These are phyloP conservation scores for Picea engelmannii DNA, from an alignment of 83 land plant genomes.

Conservation along the genomic window DNA sequence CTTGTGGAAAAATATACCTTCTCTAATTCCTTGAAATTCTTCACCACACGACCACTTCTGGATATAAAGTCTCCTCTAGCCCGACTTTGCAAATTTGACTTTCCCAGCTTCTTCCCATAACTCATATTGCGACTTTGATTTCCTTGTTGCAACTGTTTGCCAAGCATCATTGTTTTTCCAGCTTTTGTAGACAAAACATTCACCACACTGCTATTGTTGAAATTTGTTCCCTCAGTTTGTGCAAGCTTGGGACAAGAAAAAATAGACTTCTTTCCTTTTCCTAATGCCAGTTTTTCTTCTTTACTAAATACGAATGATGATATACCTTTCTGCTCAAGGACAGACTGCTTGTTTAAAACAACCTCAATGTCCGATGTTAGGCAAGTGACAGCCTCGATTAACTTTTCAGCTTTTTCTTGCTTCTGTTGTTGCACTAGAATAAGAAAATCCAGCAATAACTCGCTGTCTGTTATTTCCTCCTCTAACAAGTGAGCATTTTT, in stretches of 20 bases:
- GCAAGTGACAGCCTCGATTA: constrained; percentile 22
- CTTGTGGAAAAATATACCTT: constrained; percentile 28
- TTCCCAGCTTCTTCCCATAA: constrained; percentile 9
- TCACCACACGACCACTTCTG: constrained; percentile 45
- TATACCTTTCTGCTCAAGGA: constrained; percentile 3
- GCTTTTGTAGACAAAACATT: constrained; percentile 4
- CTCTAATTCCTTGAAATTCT: constrained; percentile 39
- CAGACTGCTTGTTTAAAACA: constrained; percentile 31
- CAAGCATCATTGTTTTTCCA: constrained; percentile 11
- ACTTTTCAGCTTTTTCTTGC: constrained; percentile 29
- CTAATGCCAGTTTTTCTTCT: neutral
- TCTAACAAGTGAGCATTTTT: constrained; percentile 36
- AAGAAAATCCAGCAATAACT: constrained; percentile 43
- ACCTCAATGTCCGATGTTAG: constrained; percentile 42
- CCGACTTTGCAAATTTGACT: constrained; percentile 4
- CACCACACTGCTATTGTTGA: neutral
- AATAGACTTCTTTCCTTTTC: neutral
- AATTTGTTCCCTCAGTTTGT: neutral
- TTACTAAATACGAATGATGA: neutral
- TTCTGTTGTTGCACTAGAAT: constrained; percentile 39
- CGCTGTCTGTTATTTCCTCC: constrained; percentile 41
- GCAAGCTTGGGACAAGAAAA: neutral
- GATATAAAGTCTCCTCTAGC: constrained; percentile 15
- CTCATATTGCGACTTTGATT: neutral
- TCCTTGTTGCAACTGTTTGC: neutral